Evolutionary conservation across 2,329 filamentous ascomycete genomes (phyloP), one percentile per base, ranked within the genome.

Genomic region (Tolypocladium amazonense): DNA sequence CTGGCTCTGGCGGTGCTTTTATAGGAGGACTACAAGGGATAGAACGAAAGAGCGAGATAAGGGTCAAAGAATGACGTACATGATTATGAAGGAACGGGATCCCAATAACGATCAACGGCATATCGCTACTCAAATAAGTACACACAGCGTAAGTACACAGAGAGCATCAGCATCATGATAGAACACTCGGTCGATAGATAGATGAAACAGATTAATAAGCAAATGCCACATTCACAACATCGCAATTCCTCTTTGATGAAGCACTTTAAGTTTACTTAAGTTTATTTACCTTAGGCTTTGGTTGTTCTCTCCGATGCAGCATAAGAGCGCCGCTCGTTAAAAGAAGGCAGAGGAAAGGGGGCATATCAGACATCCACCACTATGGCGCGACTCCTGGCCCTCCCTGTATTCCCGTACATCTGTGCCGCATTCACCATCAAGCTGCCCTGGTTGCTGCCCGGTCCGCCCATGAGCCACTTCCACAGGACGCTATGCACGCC

Each of bases 391-490:
- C 74, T 79, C 35, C 74, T 76, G 47, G 81, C 68, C 62, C 73
- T 77, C 2, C 80, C 80, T 1, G 80, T 78, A 61, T 79, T 80
- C 14, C 80, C 78, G 63, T 80, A 72, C 75, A 83, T 81, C 65
- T 84, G 81, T 1, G 76, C 78, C 1, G 82, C 82, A 64, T 86
- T 86, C 37, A 85, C 76, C 75, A 85, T 76, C 33, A 84, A 62
- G 11, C 76, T 75, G 20, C 81, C 80, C 41, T 77, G 72, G 60
- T 79, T 79, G 8, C 74, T 76, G 11, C 78, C 79, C 0, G 79
- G 78, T 0, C 81, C 81, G 0, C 77, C 73, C 81, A 83, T 82
- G 39, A 83, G 66, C 76, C 79, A 82, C 65, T 83, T 81, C 79
- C 81, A 84, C 6, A 82, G 65, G 15, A 84, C 70, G 43, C 74